Base-by-base conservation (phyloP, 2,329 filamentous ascomycete genomes). In the Cadophora sp. region DNA sequence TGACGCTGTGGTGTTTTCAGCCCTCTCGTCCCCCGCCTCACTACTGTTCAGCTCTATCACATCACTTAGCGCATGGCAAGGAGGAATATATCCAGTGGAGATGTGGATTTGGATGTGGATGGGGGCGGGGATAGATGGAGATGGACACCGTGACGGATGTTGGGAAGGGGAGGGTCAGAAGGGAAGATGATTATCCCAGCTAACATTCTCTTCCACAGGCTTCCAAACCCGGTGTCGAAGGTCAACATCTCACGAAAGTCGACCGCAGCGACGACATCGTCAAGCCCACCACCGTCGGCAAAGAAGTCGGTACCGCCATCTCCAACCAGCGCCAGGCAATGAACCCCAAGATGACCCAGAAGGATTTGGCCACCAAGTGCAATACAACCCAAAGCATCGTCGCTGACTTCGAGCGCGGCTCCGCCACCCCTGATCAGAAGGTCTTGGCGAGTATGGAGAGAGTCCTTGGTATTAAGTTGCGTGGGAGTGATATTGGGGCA, bases 211-310 rank as follows among this genome's bases (percentile, higher is more conserved):
- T 30, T 30, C 33, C 43, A 63, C 72, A 86, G 82, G 78, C 83
- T 71, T 81, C 83, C 76, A 84, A 84, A 77, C 83, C 82, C 69
- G 85, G 78, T 63, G 76, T 84, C 73, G 95, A 98, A 82, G 96
- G 96, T 75, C 96, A 99, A 83, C 94, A 93, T 79, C 86, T 98
- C 72, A 98, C 96, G 73, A 97, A 98, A 85, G 94, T 99, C 80
- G 96, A 98, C 85, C 94, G 95, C 74, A 90, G 89, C 79, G 94
- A 98, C 84, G 96, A 97, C 79, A 97, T 97, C 82, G 91, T 98
- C 82, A 97, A 97, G 84, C 94, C 94, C 78, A 97, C 97, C 84
- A 96, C 93, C 56, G 85, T 97, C 67, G 93, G 94, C 78, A 85
- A 86, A 76, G 85, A 87, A 65, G 93, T 98, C 72, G 93, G 92